A percentile compares a stretch with the other conserved stretches of the same genome.
These are phyloP conservation scores for Aureoboletus auriporus DNA, from an alignment of 768 basidiomycete species.

Conservation along the genomic window DNA sequence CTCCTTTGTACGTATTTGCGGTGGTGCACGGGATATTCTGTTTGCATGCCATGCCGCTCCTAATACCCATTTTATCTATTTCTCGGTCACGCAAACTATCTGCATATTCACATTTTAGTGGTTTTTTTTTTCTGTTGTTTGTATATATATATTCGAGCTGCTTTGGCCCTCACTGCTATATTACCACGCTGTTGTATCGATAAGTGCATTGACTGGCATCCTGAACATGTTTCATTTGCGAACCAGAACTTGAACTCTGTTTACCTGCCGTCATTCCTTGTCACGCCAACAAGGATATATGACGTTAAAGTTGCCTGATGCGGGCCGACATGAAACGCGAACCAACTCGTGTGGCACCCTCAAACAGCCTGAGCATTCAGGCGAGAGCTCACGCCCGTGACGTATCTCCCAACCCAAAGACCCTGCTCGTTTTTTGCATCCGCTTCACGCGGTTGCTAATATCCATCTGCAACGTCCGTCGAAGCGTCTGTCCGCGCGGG, in stretches of 20 bases:
- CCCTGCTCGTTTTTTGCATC: slow-evolving; percentile 60
- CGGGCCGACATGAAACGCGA: background rate
- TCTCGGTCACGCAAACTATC: slow-evolving; percentile 16
- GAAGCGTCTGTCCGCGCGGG: slow-evolving; percentile 34
- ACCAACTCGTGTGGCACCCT: too few relatives aligned
- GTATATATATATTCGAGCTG: slow-evolving; percentile 13
- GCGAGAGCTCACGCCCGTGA: too few relatives aligned
- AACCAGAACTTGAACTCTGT: background rate
- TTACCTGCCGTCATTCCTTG: slow-evolving; percentile 14
- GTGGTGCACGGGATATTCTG: slow-evolving; percentile 14
- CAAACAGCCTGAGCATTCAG: too few relatives aligned
- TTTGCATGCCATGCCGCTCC: background rate
- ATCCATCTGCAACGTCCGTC: slow-evolving; percentile 53
- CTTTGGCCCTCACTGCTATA: slow-evolving; percentile 11
- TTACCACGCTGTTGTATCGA: slow-evolving; percentile 20
- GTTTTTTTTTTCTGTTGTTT: background rate
- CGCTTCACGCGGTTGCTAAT: slow-evolving; percentile 62
- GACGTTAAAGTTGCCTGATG: slow-evolving; percentile 4
- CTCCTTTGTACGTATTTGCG: slow-evolving; percentile 22
- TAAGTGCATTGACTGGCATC: slow-evolving; percentile 2
- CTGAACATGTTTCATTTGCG: slow-evolving; percentile 12
- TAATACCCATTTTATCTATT: slow-evolving; percentile 14
- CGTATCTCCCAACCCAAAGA: slow-evolving; percentile 17
- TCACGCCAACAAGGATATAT: slow-evolving; percentile 1
- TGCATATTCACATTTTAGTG: slow-evolving; percentile 17